Percentiles rank a stretch among this genome's conserved stretches.
Evolutionary conservation across 306 rosid species (phyloP).

Genomic region (Sechiopsis laciniata): DNA sequence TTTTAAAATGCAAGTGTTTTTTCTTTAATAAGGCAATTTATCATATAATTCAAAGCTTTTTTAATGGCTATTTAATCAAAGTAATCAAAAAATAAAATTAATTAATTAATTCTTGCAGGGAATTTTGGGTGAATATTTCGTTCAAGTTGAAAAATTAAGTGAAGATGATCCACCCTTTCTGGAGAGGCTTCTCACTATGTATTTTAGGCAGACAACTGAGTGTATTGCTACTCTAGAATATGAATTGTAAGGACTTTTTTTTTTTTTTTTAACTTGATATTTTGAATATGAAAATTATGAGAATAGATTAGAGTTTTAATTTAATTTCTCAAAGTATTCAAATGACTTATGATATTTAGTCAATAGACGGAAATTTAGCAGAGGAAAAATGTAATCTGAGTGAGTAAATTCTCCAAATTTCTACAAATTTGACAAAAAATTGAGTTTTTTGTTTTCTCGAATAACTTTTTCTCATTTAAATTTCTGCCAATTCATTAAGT

Average conservation of each 20-base stretch:
- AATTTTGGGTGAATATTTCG: neutral
- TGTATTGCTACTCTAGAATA: neutral
- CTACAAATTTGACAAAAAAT: neutral
- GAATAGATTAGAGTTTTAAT: too few species aligned
- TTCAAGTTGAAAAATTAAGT: neutral
- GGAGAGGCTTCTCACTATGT: constrained; percentile 4
- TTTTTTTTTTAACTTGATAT: neutral
- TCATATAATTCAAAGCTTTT: too few species aligned
- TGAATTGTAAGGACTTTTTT: neutral
- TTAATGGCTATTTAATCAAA: too few species aligned
- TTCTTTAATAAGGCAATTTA: too few species aligned
- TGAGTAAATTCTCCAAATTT: too few species aligned
- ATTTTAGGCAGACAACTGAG: neutral
- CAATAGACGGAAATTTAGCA: too few species aligned
- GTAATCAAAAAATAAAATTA: too few species aligned
- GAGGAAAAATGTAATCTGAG: too few species aligned
- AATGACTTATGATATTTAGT: too few species aligned
- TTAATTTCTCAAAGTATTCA: too few species aligned
- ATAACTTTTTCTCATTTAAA: neutral
- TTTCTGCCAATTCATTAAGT: too few species aligned
- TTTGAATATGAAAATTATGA: neutral
- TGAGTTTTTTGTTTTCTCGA: neutral
- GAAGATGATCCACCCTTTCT: constrained; percentile 8
- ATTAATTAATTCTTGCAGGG: constrained; percentile 11
- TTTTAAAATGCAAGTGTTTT: too few species aligned